These are phyloP conservation scores for Blastocystis sp. DNA, from an alignment of 352 stramenopile genomes.

Conservation along the genomic window DNA sequence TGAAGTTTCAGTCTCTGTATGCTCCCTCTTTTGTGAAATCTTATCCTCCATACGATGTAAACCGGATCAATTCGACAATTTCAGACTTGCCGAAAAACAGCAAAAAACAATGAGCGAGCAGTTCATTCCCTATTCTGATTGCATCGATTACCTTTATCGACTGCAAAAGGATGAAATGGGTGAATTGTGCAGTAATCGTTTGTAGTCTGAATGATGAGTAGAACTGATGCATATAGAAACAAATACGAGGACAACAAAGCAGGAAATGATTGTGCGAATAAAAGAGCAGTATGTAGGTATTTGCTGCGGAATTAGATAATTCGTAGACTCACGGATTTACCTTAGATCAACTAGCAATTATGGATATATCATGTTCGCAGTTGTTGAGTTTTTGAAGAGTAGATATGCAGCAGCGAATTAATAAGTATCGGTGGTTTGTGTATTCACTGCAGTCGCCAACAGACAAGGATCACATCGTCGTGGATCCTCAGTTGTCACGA, in stretches of 20 bases:
- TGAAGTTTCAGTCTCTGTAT: not conserved
- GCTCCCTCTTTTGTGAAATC: not conserved
- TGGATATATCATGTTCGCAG: conserved; percentile 7
- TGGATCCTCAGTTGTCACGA: not conserved
- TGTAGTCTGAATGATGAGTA: not conserved
- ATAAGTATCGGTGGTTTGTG: conserved; percentile 14
- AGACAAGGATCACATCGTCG: not conserved
- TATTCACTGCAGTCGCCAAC: not conserved
- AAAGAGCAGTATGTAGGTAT: conserved; percentile 25
- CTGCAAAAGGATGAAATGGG: conserved; percentile 18
- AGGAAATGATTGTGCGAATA: conserved; percentile 5
- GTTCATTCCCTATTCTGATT: conserved; percentile 11
- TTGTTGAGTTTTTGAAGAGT: not conserved
- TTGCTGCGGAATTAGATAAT: not conserved
- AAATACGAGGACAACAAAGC: not conserved
- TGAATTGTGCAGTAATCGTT: not conserved
- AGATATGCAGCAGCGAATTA: not conserved
- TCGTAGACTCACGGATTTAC: conserved; percentile 1
- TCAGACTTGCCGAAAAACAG: not conserved
- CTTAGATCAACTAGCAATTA: conserved; percentile 11
- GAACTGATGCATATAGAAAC: conserved; percentile 1
- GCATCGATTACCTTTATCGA: conserved; percentile 35
- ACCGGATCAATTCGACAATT: not conserved
- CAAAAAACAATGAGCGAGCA: not conserved
- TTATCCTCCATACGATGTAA: not conserved